These are phyloP conservation scores for Sisymbrium altissimum DNA, from an alignment of 345 rosid genomes.

Conservation along the genomic window DNA sequence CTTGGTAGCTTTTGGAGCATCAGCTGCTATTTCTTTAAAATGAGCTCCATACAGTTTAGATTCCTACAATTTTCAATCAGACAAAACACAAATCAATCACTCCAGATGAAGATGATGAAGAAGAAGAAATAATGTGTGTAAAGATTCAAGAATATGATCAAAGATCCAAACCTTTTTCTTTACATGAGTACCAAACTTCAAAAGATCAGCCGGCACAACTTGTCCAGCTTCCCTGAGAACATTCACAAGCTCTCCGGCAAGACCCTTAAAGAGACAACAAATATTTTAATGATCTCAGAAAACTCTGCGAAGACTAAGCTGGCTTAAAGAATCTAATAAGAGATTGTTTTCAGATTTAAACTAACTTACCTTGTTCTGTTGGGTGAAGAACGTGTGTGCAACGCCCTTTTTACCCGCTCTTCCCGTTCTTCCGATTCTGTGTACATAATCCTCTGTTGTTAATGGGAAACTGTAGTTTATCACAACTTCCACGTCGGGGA, in stretches of 20 bases:
- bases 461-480: conserved; percentile 94
- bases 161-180: conserved; percentile 69
- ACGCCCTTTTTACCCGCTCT: conserved; percentile 98
- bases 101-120: background rate
- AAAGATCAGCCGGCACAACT: conserved; percentile 70
- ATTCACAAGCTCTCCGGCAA: conserved; percentile 93
- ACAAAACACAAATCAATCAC: conserved; percentile 9
- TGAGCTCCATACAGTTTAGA: conserved; percentile 95
- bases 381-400: conserved; percentile 92
- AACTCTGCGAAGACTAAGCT: background rate
- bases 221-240: conserved; percentile 90
- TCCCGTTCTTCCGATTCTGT: conserved; percentile 93
- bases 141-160: background rate
- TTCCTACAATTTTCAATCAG: conserved; percentile 47
- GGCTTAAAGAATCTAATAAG: background rate
- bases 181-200: conserved; percentile 93
- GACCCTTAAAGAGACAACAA: conserved; percentile 49
- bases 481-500: conserved; percentile 95
- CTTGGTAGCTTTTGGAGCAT: conserved; percentile 86
- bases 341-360: background rate
- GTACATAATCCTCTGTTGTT: conserved; percentile 92
- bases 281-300: background rate
- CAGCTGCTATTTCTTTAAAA: conserved; percentile 78
- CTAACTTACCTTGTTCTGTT: conserved; percentile 66
- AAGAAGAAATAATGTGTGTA: background rate